Evolutionary conservation across 805 yeast genomes (phyloP).

Genomic region (Isabelozyma pseudorhagii): DNA sequence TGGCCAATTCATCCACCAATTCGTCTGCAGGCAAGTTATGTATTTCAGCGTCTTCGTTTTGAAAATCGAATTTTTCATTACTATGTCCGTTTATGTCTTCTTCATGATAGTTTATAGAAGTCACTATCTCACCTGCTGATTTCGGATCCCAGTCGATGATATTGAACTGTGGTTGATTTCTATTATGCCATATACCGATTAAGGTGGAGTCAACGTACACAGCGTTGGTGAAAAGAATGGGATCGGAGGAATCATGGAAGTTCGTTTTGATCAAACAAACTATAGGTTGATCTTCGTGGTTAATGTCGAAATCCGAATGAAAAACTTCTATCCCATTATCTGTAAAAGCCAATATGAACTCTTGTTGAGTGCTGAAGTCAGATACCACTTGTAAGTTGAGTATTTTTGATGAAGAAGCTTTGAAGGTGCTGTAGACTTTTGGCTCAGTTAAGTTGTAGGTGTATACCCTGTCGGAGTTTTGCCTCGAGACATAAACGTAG

Average conservation of each 20-base stretch:
- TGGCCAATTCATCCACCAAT: slow-evolving; percentile 14
- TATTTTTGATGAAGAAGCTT: slow-evolving; percentile 26
- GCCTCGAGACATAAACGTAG: slow-evolving; percentile 30
- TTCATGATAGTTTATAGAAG: slow-evolving; percentile 8
- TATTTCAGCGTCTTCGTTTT: slow-evolving; percentile 9
- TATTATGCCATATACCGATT: slow-evolving; percentile 39
- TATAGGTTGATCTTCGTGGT: slow-evolving; percentile 4
- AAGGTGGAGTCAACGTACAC: slow-evolving; percentile 29
- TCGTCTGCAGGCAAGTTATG: slow-evolving; percentile 20
- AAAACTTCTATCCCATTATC: slow-evolving; percentile 31
- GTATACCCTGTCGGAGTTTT: slow-evolving; percentile 25
- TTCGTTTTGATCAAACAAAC: slow-evolving; percentile 12
- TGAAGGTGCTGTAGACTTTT: slow-evolving; percentile 25
- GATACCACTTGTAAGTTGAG: slow-evolving; percentile 19
- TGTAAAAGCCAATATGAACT: slow-evolving; percentile 25
- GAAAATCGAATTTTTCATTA: slow-evolving; percentile 9
- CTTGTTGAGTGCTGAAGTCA: slow-evolving; percentile 6
- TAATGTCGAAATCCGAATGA: slow-evolving; percentile 7
- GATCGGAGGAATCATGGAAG: slow-evolving; percentile 5
- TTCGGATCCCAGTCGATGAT: slow-evolving; percentile 9
- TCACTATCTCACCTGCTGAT: slow-evolving; percentile 9
- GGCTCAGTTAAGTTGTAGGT: slow-evolving; percentile 26
- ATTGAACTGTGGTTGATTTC: slow-evolving; percentile 23
- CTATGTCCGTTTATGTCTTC: slow-evolving; percentile 6
- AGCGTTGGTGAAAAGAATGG: slow-evolving; percentile 16